Evolutionary conservation across 2,329 filamentous ascomycete genomes (phyloP).

Genomic region (Fusarium austroafricanum): DNA sequence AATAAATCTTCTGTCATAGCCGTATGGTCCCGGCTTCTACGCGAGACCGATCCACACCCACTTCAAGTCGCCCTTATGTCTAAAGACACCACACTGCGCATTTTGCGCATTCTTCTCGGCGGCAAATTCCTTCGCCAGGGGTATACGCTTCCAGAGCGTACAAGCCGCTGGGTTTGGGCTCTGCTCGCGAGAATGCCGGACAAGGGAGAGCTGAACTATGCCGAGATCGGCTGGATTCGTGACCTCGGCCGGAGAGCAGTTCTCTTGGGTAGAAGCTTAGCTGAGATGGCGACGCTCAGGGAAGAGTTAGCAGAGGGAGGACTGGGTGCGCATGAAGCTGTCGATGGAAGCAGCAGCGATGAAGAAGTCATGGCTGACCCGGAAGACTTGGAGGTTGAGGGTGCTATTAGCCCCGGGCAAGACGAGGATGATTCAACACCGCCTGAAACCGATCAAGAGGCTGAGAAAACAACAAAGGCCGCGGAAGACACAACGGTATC

Average conservation of each 20-base stretch:
- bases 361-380: conserved; percentile 53
- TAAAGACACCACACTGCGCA: conserved; percentile 72
- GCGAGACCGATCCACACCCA: conserved; percentile 66
- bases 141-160: conserved; percentile 69
- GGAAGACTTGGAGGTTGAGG: conserved; percentile 48
- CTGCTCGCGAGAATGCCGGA: conserved; percentile 81
- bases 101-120: conserved; percentile 74
- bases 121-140: conserved; percentile 72
- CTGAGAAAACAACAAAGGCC: conserved; percentile 12
- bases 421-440: conserved; percentile 20
- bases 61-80: conserved; percentile 73
- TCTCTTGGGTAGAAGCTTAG: conserved; percentile 65
- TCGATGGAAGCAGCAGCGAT: conserved; percentile 59
- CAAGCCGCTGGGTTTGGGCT: conserved; percentile 88
- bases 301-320: conserved; percentile 57
- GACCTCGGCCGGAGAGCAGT: conserved; percentile 84
- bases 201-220: conserved; percentile 77
- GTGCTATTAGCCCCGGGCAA: conserved; percentile 38
- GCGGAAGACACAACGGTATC: not conserved
- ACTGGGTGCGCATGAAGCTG: conserved; percentile 57
- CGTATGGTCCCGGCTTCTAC: conserved; percentile 65
- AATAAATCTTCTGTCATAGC: conserved; percentile 61
- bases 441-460: conserved; percentile 2
- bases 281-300: conserved; percentile 62
- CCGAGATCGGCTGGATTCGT: conserved; percentile 79